These are phyloP conservation scores for Pseudocercospora cruenta DNA, from an alignment of 2,329 filamentous ascomycete genomes.

Conservation along the genomic window DNA sequence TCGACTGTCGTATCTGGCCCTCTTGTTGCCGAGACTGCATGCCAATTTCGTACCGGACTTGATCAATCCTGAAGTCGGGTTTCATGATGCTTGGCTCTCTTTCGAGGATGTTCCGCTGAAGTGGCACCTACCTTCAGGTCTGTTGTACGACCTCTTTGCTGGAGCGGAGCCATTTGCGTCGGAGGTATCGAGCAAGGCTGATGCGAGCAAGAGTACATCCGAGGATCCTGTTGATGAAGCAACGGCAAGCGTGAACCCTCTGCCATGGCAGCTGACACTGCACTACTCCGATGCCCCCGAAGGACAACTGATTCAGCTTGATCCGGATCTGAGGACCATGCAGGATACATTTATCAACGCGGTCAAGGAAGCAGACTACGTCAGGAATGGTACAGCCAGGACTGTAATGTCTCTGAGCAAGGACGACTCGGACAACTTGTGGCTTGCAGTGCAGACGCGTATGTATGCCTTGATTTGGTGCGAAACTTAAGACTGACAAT, in stretches of 20 bases:
- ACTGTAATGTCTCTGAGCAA: conserved; percentile 88
- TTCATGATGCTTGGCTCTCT: conserved; percentile 64
- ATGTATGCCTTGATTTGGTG: conserved; percentile 34
- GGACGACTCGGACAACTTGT: conserved; percentile 79
- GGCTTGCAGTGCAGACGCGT: conserved; percentile 78
- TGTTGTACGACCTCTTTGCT: conserved; percentile 71
- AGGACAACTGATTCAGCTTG: conserved; percentile 62
- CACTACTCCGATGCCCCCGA: conserved; percentile 63
- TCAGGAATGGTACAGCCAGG: conserved; percentile 85
- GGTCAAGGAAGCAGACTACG: conserved; percentile 80
- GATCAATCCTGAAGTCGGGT: conserved; percentile 59
- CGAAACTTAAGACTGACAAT: conserved; percentile 10
- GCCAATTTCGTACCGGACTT: conserved; percentile 63
- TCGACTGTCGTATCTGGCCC: conserved; percentile 69
- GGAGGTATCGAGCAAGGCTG: conserved; percentile 14
- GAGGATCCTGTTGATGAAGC: conserved; percentile 17
- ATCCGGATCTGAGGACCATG: conserved; percentile 58
- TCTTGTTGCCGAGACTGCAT: conserved; percentile 65
- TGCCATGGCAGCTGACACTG: conserved; percentile 67
- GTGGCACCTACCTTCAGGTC: conserved; percentile 71
- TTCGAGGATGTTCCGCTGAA: conserved; percentile 70
- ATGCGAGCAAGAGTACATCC: conserved; percentile 3
- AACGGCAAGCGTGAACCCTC: conserved; percentile 22
- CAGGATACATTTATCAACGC: conserved; percentile 70
- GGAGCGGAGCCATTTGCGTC: conserved; percentile 54